Evolutionary conservation across 2,329 filamentous ascomycete species (phyloP).

Genomic region (Elsinoe australis): DNA sequence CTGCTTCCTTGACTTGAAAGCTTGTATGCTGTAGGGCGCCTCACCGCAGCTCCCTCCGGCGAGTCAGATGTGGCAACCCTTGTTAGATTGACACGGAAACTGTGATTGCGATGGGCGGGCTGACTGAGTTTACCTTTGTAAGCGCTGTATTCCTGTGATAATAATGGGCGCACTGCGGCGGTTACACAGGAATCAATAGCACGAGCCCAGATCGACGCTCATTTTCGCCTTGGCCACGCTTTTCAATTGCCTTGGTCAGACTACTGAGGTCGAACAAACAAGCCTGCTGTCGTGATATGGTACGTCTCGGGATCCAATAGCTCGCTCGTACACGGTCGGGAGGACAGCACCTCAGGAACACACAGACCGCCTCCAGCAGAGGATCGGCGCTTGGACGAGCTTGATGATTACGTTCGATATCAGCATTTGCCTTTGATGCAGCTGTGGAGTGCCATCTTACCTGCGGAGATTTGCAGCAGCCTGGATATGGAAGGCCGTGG

Average conservation of each 20-base stretch:
- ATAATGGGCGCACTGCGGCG: background rate
- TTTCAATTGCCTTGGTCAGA: background rate
- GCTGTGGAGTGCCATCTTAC: conserved; percentile 1
- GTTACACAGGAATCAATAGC: conserved; percentile 11
- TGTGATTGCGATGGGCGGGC: conserved; percentile 3
- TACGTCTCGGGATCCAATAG: conserved; percentile 5
- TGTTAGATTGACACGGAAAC: conserved; percentile 8
- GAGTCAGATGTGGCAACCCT: conserved; percentile 12
- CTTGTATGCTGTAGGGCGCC: background rate
- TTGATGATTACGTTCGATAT: background rate
- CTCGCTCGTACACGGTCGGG: too few species aligned
- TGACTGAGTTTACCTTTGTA: background rate
- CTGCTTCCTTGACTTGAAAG: background rate
- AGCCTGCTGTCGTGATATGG: conserved; percentile 1
- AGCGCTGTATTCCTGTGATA: conserved; percentile 9
- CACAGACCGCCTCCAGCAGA: too few species aligned
- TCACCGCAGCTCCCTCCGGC: background rate
- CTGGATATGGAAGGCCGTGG: background rate
- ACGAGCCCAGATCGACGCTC: conserved; percentile 8
- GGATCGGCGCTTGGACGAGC: background rate
- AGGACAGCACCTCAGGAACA: too few species aligned
- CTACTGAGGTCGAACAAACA: background rate
- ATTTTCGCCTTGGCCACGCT: conserved; percentile 3
- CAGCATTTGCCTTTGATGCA: background rate
- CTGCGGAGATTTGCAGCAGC: conserved; percentile 6